Conservation (phyloP, 306 rosid species). For the Senna tora region DNA sequence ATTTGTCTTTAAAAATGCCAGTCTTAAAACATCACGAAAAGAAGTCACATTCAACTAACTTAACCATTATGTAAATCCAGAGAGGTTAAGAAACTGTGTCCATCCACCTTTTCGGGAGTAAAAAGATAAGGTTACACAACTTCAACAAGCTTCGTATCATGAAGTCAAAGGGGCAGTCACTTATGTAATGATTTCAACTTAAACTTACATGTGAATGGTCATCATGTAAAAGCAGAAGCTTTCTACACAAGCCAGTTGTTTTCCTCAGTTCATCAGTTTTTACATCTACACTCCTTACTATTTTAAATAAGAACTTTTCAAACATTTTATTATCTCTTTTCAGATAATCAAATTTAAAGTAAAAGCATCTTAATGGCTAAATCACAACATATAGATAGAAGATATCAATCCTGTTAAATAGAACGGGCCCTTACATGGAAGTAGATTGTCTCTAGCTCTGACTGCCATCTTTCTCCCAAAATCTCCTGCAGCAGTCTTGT, state of each 20-base stretch:
- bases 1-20: conserved; percentile 6
- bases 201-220: conserved; percentile 8
- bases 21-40: conserved; percentile 24
- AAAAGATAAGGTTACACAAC: not conserved
- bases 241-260: conserved; percentile 22
- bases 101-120: conserved; percentile 17
- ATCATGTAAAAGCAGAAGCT: conserved; percentile 28
- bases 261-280: conserved; percentile 17
- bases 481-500: conserved; percentile 78
- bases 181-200: conserved; percentile 20
- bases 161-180: conserved; percentile 12
- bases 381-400: conserved; percentile 29
- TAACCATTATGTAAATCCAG: conserved; percentile 6
- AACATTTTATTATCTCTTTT: conserved; percentile 8
- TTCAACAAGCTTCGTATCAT: conserved; percentile 4
- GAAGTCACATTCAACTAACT: conserved; percentile 17
- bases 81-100: conserved; percentile 6
- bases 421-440: conserved; percentile 76
- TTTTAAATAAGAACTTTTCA: not conserved
- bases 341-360: not conserved
- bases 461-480: conserved; percentile 92
- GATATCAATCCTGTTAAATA: conserved; percentile 35
- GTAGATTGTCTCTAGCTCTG: conserved; percentile 82
- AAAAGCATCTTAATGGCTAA: not conserved
- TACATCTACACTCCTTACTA: conserved; percentile 17